Evolutionary conservation across 805 yeast species (phyloP), one percentile per base, ranked within the genome.

Genomic region (Candida insectorum): DNA sequence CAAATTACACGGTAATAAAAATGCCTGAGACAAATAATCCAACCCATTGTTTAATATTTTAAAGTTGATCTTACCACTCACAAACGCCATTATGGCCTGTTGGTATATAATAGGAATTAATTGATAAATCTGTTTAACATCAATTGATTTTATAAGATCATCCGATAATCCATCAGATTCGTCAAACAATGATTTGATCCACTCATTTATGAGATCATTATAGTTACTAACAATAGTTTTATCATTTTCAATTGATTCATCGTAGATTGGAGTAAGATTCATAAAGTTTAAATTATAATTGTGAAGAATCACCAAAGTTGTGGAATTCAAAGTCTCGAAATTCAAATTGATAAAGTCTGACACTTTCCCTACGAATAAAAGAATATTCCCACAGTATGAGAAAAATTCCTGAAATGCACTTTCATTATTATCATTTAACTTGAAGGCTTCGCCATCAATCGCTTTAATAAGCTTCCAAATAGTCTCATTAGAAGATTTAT

Each of bases 1-100:
- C 16, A 57, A 28, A 60, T 58, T 74, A 71, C 82, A 44, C 47
- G 74, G 54, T 2, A 84, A 65, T 43, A 91, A 64, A 42, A 85
- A 84, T 2, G 86, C 83, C 48, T 89, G 96, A 28, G 84, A 65
- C 45, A 91, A 83, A 49, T 89, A 87, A 49, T 89, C 97, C 22
- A 91, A 64, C 0, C 96, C 97, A 36, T 84, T 85, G 30, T 69
- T 71, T 25, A 87, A 63, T 4, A 77, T 71, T 4, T 79, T 80
- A 7, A 71, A 53, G 43, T 78, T 81, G 3, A 85, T 65, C 10
- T 75, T 58, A 1, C 74, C 76, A 16, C 69, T 56, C 15, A 72
- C 70, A 31, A 76, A 66, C 1, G 94, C 85, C 11, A 69, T 52
- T 9, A 85, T 65, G 0, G 86, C 81, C 51, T 86, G 89, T 40